phyloP scores from a whole-genome alignment of 768 basidiomycete genomes.

The Boletus reticuloceps region DNA sequence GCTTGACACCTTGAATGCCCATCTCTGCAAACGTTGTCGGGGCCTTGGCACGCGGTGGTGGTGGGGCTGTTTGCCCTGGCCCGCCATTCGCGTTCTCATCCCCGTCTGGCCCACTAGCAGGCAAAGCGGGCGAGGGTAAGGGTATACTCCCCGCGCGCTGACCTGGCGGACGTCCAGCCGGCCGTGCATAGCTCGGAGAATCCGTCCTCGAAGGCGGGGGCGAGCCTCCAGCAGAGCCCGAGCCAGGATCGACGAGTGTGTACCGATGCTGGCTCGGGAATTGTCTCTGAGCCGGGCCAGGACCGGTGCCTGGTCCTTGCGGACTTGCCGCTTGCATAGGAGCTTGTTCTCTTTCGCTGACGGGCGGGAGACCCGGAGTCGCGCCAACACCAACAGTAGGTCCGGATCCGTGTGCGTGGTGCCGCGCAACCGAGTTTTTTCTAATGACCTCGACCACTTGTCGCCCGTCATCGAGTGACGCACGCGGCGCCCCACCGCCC shows the following conservation, averaged over 20 bases:
- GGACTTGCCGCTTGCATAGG: neutral
- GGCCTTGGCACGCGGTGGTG: slow-evolving; percentile 30
- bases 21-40: slow-evolving; percentile 90
- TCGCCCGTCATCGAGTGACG: slow-evolving; percentile 34
- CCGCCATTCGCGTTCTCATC: neutral
- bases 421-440: slow-evolving; percentile 42
- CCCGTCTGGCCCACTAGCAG: neutral
- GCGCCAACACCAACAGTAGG: too few species aligned
- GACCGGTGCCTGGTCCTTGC: neutral
- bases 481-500: slow-evolving; percentile 1
- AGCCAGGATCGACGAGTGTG: slow-evolving; percentile 44
- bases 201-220: slow-evolving; percentile 17
- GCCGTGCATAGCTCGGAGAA: slow-evolving; percentile 26
- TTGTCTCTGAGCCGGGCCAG: slow-evolving; percentile 11
- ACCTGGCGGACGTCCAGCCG: slow-evolving; percentile 32
- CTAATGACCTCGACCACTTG: slow-evolving; percentile 56
- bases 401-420: neutral
- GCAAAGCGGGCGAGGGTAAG: slow-evolving; percentile 12
- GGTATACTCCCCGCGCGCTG: slow-evolving; percentile 25
- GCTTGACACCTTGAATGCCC: slow-evolving; percentile 79
- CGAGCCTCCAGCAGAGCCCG: slow-evolving; percentile 3
- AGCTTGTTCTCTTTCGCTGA: neutral
- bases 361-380: neutral
- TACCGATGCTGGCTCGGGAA: slow-evolving; percentile 44
- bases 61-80: neutral